Evolutionary conservation across 108 stramenopile genomes (phyloP).

Genomic region (Chaetoceros muelleri): DNA sequence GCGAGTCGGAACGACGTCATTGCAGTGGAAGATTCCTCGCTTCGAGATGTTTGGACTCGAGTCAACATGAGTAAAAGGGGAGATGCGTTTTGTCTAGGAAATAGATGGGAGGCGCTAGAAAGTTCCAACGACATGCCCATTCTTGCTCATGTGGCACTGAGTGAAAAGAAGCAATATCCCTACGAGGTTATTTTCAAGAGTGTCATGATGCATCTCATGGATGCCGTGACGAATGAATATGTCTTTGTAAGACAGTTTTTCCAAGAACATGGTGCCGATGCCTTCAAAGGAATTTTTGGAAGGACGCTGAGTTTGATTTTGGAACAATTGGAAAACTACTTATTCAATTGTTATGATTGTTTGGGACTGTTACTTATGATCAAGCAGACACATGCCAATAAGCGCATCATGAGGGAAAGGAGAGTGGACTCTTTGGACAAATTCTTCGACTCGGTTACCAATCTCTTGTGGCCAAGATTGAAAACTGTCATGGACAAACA

Average conservation of each 20-base stretch:
- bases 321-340: constrained; percentile 94
- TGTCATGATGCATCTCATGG: constrained; percentile 89
- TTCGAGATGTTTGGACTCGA: constrained; percentile 78
- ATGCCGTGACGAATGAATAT: constrained; percentile 95
- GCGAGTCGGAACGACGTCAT: constrained; percentile 90
- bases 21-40: constrained; percentile 86
- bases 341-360: constrained; percentile 92
- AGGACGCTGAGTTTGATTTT: constrained; percentile 77
- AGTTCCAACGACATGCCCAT: constrained; percentile 49
- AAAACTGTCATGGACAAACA: constrained; percentile 92
- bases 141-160: constrained; percentile 84
- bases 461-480: constrained; percentile 94
- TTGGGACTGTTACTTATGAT: constrained; percentile 95
- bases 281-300: constrained; percentile 79
- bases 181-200: constrained; percentile 94
- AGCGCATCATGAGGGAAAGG: constrained; percentile 80
- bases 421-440: constrained; percentile 80
- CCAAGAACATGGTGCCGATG: constrained; percentile 59
- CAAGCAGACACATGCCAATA: constrained; percentile 86
- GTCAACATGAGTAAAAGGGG: constrained; percentile 90
- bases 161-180: constrained; percentile 69
- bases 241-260: constrained; percentile 94
- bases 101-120: constrained; percentile 43
- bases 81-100: constrained; percentile 85
- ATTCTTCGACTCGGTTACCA: constrained; percentile 88